Evolutionary conservation across 164 flowering plant species (phyloP).

Genomic region (Magnolia changhungtana): DNA sequence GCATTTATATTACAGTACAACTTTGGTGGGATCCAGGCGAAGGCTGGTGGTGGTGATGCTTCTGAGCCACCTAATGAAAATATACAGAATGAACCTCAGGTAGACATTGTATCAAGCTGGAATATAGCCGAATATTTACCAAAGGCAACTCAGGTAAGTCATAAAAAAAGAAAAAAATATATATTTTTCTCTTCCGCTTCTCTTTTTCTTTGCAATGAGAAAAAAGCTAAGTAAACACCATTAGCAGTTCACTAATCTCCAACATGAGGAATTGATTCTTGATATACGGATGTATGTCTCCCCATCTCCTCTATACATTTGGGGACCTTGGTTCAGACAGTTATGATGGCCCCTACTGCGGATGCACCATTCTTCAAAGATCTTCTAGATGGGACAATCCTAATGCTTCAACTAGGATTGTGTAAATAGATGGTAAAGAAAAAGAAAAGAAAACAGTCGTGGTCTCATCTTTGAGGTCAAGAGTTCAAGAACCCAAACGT

Average conservation of each 20-base stretch:
- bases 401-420: neutral
- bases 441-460: too few species aligned
- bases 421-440: too few species aligned
- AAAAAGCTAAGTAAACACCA: neutral
- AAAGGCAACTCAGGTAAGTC: conserved; percentile 64
- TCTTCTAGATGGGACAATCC: neutral
- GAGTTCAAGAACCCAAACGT: neutral
- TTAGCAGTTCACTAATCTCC: neutral
- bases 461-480: too few species aligned
- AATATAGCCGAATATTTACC: conserved; percentile 83
- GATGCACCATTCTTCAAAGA: neutral
- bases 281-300: neutral
- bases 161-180: neutral
- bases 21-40: conserved; percentile 88
- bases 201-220: neutral
- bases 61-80: conserved; percentile 23
- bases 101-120: conserved; percentile 88
- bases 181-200: neutral
- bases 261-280: neutral
- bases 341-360: neutral
- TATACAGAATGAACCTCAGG: conserved; percentile 39
- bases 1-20: conserved; percentile 54
- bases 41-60: conserved; percentile 19
- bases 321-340: neutral
- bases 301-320: neutral